Evolutionary conservation across 1,284 basidiomycete genomes (phyloP), one percentile per base, ranked within the genome.

Genomic region (Ustilago trichophora): DNA sequence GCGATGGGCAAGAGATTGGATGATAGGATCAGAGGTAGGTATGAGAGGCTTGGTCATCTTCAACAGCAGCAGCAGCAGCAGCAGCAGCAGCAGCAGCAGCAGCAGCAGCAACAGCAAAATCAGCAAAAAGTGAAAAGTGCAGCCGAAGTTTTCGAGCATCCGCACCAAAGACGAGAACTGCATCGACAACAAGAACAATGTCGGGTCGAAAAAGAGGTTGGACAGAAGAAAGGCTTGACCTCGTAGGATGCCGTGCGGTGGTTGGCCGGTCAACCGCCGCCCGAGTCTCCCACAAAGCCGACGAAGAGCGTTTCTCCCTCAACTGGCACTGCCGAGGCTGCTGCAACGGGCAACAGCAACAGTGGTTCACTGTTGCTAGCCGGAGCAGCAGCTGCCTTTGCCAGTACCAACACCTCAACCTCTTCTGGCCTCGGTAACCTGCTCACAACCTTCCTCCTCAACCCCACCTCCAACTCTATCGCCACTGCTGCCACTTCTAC

Each of bases 21-120:
- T 16, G 41, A 32, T 13, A 48, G 33, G 31, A 50, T 50, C 25
- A 40, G 35, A 57, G 49, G 60, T 56, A 64, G 53, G 60, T 64
- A 64, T 48, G 60, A 64, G 32, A 57, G 46, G 49, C 45, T 56
- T 12, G 41, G 40, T 19, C 54, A 40, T 34, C 52, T 64, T 22
- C 60, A 55, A 44, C 51, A 43, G n/a, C 21, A 22, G 26, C 21
- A 44, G 24, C 22, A 31, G 43, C n/a, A n/a, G n/a, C n/a, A n/a
- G n/a, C n/a, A n/a, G n/a, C n/a, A n/a, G 37, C 38, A 54, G 9
- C 35, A 40, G 41, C 29, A 36, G 22, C 13, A 45, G 33, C 27
- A 29, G n/a, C n/a, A n/a, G n/a, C n/a, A n/a, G n/a, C n/a, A n/a
- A n/a, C 15, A 29, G 26, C 32, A 38, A 9, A 36, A 35, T 18